Percentiles rank a stretch among this genome's conserved stretches.
Evolutionary conservation across 2,329 filamentous ascomycete genomes (phyloP).

Genomic region (Cladosporium sp.): DNA sequence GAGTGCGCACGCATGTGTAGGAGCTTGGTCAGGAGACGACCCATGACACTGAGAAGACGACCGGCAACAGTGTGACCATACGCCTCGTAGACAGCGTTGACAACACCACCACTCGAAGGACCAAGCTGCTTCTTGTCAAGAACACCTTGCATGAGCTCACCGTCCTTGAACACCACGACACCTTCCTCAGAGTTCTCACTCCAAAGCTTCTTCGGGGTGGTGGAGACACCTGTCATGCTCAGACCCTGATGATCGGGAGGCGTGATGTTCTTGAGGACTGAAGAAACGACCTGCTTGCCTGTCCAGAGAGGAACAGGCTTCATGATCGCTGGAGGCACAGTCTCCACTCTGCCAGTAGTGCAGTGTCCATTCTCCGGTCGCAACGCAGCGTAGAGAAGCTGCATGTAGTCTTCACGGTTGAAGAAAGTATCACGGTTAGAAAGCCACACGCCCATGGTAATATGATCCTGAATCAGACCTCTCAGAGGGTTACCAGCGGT

Average conservation of each 20-base stretch:
- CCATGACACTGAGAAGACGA: conserved; percentile 83
- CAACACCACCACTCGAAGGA: conserved; percentile 78
- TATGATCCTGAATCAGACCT: conserved; percentile 97
- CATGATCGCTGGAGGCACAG: conserved; percentile 76
- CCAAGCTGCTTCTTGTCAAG: conserved; percentile 96
- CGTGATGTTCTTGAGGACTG: conserved; percentile 87
- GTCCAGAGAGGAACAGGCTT: conserved; percentile 86
- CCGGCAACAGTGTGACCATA: conserved; percentile 87
- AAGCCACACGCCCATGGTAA: conserved; percentile 88
- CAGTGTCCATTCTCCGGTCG: conserved; percentile 90
- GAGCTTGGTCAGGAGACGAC: conserved; percentile 83
- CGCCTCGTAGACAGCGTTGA: conserved; percentile 90
- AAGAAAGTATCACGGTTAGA: conserved; percentile 93
- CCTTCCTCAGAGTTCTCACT: conserved; percentile 74
- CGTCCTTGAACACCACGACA: conserved; percentile 77
- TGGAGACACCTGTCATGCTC: conserved; percentile 75
- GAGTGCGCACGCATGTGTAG: conserved; percentile 93
- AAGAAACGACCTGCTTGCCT: conserved; percentile 93
- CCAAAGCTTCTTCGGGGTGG: conserved; percentile 79
- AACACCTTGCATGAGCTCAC: conserved; percentile 85
- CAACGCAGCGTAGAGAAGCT: conserved; percentile 87
- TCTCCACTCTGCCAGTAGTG: conserved; percentile 75
- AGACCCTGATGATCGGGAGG: conserved; percentile 74
- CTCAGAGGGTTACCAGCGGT: conserved; percentile 91
- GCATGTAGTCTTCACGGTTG: conserved; percentile 81